Evolutionary conservation across 306 rosid species (phyloP), one percentile per base, ranked within the genome.

Genomic region (Macrotyloma uniflorum): DNA sequence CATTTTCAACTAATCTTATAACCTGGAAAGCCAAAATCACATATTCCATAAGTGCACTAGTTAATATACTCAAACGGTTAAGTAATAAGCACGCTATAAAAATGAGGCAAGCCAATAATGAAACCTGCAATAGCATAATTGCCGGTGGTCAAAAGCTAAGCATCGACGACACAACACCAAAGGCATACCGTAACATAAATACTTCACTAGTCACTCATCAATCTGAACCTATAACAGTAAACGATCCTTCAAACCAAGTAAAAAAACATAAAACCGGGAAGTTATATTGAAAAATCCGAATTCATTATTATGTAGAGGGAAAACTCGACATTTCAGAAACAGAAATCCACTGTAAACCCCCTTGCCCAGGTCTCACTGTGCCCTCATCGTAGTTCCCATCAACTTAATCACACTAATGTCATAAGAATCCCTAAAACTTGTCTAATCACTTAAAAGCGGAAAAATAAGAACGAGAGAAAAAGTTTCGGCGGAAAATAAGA

Each of bases 1-100:
- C 45, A 35, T 35, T 33, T 33, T 32, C 45, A 18, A 12, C 67
- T 1, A 61, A 18, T 28, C 87, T 82, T 93, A 89, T 89, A 46
- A 85, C 94, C 98, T 94, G 87, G 79, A 88, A 78, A 74, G 58
- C 38, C 61, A 73, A 83, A 73, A 43, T 32, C 54, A 88, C 42
- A 67, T 15, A 73, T 51, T 79, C 67, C 43, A 54, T 76, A 15
- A 36, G 22, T 24, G 69, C 77, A 69, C 43, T 45, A 20, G 22
- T 59, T 28, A 59, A 73, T 65, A 47, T n/a, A 81, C 1, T 18
- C 7, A 15, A 66, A 5, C 35, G 40, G 16, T 22, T 51, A 59
- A 58, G 6, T 64, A 62, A 35, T 35, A 35, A 36, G 11, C 42
- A 36, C 13, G 36, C 23, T 16, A 26, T 10, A 49, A 35, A 38